Evolutionary conservation across 1,139 yeast genomes (phyloP), one percentile per base, ranked within the genome.

Genomic region (Suhomyces guaymorum): DNA sequence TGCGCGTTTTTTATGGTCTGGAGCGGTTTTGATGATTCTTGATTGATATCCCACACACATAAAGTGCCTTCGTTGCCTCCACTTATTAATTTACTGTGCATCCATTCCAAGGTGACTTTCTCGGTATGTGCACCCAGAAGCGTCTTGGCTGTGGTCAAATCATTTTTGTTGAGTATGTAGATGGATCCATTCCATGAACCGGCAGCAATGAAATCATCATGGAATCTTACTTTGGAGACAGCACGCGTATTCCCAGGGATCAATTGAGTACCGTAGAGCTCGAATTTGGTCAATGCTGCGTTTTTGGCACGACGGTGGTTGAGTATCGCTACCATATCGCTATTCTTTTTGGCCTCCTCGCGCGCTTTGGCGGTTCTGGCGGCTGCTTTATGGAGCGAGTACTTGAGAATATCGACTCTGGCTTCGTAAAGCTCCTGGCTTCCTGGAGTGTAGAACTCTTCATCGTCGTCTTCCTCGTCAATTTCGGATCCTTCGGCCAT

Each of bases 171-270:
- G 19, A 86, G 38, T 3, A 86, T 39, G 41, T 73, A 73, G 4
- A 88, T 49, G 13, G 73, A 70, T 3, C 97, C 97, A 39, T 82
- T 78, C 97, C 97, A 90, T 26, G 94, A 84, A 0, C 92, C 95
- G 12, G 80, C 70, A 0, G 88, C 85, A 2, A 86, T 60, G 3
- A 38, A 35, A n/a, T n/a, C n/a, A n/a, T n/a, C n/a, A n/a, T n/a
- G n/a, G 39, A 76, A 70, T 14, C 78, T 54, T 0, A 82, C 76
- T 1, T 71, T 59, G 0, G 95, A 82, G 0, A 86, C 70, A 1
- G 95, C 87, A 42, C 96, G 63, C 5, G 76, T 73, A 40, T 63
- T 67, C n/a, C 63, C 64, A 9, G 55, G 74, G 1, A 82, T 75
- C 14, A 83, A 56, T 51, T 88, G 95, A 0, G 96, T 75, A 0